These are phyloP conservation scores for Simmondsia chinensis DNA, from an alignment of 148 eudicot genomes.

Conservation along the genomic window DNA sequence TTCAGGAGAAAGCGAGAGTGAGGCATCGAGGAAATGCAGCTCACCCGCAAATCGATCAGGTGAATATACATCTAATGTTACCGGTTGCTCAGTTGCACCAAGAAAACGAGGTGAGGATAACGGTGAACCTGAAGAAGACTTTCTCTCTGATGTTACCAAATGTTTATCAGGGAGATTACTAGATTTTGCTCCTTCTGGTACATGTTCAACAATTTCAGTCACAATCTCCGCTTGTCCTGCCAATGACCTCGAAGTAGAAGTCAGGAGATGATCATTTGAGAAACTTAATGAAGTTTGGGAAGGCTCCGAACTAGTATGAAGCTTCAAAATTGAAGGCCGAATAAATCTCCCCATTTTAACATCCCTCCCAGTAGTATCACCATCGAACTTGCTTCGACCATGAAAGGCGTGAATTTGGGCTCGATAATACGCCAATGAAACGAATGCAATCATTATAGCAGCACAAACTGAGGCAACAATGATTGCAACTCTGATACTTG, in stretches of 20 bases:
- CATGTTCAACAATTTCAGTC: conserved; percentile 45
- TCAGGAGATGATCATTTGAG: conserved; percentile 71
- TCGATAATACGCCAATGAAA: conserved; percentile 65
- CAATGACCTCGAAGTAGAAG: conserved; percentile 64
- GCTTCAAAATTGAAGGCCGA: conserved; percentile 56
- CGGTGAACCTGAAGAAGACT: conserved; percentile 78
- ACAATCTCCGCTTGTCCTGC: conserved; percentile 58
- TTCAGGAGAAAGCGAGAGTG: conserved; percentile 74
- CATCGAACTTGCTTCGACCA: conserved; percentile 38
- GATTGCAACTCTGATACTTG: conserved; percentile 57
- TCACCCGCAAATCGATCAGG: conserved; percentile 96
- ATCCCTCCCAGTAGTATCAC: conserved; percentile 42
- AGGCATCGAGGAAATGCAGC: conserved; percentile 59
- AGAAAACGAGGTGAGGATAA: conserved; percentile 59
- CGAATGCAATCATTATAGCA: conserved; percentile 73
- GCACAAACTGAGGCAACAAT: conserved; percentile 74
- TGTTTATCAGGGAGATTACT: conserved; percentile 23
- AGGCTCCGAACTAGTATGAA: conserved; percentile 44
- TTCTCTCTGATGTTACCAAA: conserved; percentile 45
- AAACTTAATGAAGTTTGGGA: conserved; percentile 52
- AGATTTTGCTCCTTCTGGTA: conserved; percentile 24
- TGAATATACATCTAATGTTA: conserved; percentile 72
- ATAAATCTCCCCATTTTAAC: conserved; percentile 46
- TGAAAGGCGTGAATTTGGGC: conserved; percentile 48
- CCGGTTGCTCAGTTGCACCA: conserved; percentile 60